Evolutionary conservation across 2,329 filamentous ascomycete genomes (phyloP).

Genomic region (Hypoxylon rubiginosum): DNA sequence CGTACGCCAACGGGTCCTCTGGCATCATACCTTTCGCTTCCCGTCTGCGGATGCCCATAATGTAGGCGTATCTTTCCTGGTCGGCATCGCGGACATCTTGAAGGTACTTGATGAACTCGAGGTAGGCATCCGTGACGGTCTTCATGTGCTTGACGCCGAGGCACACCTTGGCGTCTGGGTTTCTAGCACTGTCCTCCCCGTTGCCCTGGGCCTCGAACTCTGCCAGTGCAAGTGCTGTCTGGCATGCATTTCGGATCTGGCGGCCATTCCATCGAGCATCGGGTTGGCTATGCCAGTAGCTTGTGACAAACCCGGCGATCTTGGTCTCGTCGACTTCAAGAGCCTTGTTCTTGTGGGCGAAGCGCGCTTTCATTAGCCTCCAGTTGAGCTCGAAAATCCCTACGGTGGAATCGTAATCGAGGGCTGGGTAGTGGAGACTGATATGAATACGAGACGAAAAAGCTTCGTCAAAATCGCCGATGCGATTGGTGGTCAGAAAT

Average conservation of each 20-base stretch:
- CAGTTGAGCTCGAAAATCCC: constrained; percentile 38
- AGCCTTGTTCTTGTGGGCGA: constrained; percentile 15
- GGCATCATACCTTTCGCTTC: not conserved
- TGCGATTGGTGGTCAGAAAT: constrained; percentile 58
- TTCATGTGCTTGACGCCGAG: not conserved
- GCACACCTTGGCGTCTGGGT: not conserved
- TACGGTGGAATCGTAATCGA: constrained; percentile 32
- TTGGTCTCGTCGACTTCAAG: constrained; percentile 4
- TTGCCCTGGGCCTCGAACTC: constrained; percentile 43
- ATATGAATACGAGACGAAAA: constrained; percentile 56
- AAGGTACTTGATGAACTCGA: constrained; percentile 2
- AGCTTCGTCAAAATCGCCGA: constrained; percentile 58
- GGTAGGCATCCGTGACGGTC: not conserved
- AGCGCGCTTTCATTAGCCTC: constrained; percentile 27
- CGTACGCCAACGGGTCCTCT: not conserved
- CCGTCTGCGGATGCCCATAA: not conserved
- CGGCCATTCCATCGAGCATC: constrained; percentile 44
- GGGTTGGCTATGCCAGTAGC: constrained; percentile 24
- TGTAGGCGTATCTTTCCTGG: not conserved
- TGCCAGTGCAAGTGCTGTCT: constrained; percentile 41
- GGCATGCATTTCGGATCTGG: constrained; percentile 47
- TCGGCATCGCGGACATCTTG: not conserved
- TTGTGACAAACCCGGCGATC: constrained; percentile 32
- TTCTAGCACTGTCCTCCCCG: constrained; percentile 5
- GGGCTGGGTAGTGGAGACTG: constrained; percentile 51